These are phyloP conservation scores for Ascoidea tarda DNA, from an alignment of 805 yeast species.

Conservation along the genomic window DNA sequence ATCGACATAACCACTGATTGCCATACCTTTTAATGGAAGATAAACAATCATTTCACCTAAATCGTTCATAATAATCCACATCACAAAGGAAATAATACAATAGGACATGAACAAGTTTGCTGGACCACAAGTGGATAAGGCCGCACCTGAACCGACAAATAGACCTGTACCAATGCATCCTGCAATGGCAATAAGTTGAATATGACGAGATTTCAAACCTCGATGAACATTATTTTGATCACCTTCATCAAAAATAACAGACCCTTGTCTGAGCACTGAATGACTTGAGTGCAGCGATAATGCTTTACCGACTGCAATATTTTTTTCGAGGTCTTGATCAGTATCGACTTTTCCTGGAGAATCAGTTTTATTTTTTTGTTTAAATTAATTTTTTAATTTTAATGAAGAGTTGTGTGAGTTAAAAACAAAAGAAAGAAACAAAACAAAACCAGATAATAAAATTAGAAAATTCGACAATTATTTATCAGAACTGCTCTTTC, in stretches of 20 bases:
- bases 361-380: too few species aligned
- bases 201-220: slow-evolving; percentile 26
- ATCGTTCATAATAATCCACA: slow-evolving; percentile 19
- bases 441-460: too few species aligned
- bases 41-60: slow-evolving; percentile 75
- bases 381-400: too few species aligned
- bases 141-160: slow-evolving; percentile 52
- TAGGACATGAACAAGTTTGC: slow-evolving; percentile 51
- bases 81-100: slow-evolving; percentile 1
- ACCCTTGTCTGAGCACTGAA: too few species aligned
- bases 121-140: slow-evolving; percentile 50
- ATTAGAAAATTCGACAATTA: too few species aligned
- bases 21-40: slow-evolving; percentile 52
- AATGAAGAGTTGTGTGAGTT: too few species aligned
- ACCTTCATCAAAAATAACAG: neutral
- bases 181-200: slow-evolving; percentile 63
- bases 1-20: slow-evolving; percentile 54
- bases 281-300: too few species aligned
- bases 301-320: too few species aligned
- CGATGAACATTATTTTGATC: neutral
- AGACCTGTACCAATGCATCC: slow-evolving; percentile 70
- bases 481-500: too few species aligned
- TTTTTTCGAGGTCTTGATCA: too few species aligned
- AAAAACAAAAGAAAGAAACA: too few species aligned
- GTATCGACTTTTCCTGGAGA: too few species aligned